phyloP scores from a whole-genome alignment of 192 early-diverging fungal genomes.

The Gryganskiella cystojenkinii region DNA sequence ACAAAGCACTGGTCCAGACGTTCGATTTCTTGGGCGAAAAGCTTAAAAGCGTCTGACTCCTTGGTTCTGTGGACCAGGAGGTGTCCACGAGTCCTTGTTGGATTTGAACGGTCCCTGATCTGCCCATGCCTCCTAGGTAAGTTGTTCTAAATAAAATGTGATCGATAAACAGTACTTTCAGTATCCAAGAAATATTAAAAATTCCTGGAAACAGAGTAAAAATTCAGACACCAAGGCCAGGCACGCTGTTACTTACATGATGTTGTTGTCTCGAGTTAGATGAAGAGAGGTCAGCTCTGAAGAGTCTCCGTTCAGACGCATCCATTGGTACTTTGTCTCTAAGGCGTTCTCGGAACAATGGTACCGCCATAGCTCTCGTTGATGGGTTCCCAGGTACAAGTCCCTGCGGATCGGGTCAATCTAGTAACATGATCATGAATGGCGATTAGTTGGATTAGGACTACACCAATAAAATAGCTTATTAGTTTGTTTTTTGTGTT shows the following conservation, averaged over 20 bases:
- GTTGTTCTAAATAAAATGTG: conserved; percentile 15
- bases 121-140: conserved; percentile 25
- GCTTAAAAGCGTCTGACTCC: not conserved
- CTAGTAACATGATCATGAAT: no score
- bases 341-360: not conserved
- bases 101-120: conserved; percentile 19
- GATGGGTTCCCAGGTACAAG: conserved; percentile 8
- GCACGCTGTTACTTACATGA: conserved; percentile 23
- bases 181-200: not conserved
- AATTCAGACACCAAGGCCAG: no score
- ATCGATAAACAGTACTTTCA: not conserved
- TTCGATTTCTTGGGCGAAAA: conserved; percentile 27
- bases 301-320: not conserved
- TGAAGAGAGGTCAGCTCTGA: conserved; percentile 31
- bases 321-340: conserved; percentile 11
- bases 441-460: no score
- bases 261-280: conserved; percentile 16
- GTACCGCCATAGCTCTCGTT: conserved; percentile 15
- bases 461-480: no score
- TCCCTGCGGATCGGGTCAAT: not conserved
- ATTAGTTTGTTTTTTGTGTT: no score
- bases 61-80: not conserved
- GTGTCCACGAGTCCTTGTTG: not conserved
- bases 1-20: conserved; percentile 27
- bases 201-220: no score